phyloP scores from a whole-genome alignment of 805 yeast genomes.

The Cyberlindnera suaveolens region DNA sequence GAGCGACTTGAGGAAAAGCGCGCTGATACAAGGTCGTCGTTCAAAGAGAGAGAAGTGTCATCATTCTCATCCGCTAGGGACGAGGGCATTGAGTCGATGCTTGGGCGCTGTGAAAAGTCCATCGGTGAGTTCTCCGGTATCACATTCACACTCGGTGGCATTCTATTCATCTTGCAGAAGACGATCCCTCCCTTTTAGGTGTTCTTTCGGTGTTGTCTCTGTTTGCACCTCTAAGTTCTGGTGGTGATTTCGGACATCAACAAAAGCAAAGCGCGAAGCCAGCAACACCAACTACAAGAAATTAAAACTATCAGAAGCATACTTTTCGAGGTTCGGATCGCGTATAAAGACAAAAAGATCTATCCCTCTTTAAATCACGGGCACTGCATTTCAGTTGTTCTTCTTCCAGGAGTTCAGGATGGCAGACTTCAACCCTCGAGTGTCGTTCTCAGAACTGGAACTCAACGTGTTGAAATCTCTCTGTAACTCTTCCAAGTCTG shows the following conservation, averaged over 20 bases:
- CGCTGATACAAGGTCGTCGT: conserved; percentile 27
- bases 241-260: too few species aligned
- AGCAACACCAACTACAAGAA: too few species aligned
- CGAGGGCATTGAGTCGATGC: conserved; percentile 10
- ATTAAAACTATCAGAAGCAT: too few species aligned
- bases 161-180: background rate
- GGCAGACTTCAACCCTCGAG: conserved; percentile 10
- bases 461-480: conserved; percentile 14
- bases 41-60: conserved; percentile 22
- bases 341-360: too few species aligned
- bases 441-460: conserved; percentile 5
- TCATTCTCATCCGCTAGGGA: conserved; percentile 11
- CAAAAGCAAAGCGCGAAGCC: too few species aligned
- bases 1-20: conserved; percentile 13
- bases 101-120: background rate
- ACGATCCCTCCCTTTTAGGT: background rate
- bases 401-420: conserved; percentile 22
- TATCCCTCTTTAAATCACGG: too few species aligned
- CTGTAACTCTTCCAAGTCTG: conserved; percentile 15
- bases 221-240: too few species aligned
- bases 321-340: too few species aligned
- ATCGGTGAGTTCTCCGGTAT: conserved; percentile 3
- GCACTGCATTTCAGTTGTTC: background rate
- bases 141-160: background rate
- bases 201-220: too few species aligned